A percentile compares a stretch with the other conserved stretches of the same genome.
Evolutionary conservation across 2,329 filamentous ascomycete species (phyloP).

Genomic region (Exophiala viscosa): DNA sequence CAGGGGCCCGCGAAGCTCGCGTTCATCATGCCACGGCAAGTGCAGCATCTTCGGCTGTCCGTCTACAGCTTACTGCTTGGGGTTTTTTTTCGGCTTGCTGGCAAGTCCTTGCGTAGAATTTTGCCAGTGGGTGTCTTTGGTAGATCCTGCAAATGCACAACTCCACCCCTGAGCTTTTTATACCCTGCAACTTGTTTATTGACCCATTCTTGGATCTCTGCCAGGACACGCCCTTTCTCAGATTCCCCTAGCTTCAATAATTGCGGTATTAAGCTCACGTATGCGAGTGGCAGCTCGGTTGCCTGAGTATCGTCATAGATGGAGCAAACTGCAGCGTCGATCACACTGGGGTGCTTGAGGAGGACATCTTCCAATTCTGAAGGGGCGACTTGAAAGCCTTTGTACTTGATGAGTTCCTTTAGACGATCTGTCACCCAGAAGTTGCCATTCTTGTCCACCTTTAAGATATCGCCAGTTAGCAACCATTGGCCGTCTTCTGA

Average conservation of each 20-base stretch:
- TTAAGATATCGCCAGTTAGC: too few relatives aligned
- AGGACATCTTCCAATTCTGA: conserved; percentile 48
- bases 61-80: too few relatives aligned
- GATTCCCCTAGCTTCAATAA: conserved; percentile 64
- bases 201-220: conserved; percentile 15
- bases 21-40: too few relatives aligned
- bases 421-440: too few relatives aligned
- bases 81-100: conserved; percentile 11
- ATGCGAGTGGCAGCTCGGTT: conserved; percentile 42
- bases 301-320: conserved; percentile 32
- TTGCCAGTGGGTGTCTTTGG: conserved; percentile 27
- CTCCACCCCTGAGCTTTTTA: conserved; percentile 19
- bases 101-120: conserved; percentile 24
- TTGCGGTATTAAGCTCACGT: conserved; percentile 56
- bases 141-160: conserved; percentile 16
- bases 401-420: conserved; percentile 45
- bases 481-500: too few relatives aligned
- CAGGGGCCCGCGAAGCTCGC: too few relatives aligned
- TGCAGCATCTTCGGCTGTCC: too few relatives aligned
- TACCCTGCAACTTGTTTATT: conserved; percentile 16
- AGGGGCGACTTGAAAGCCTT: conserved; percentile 45
- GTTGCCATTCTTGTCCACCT: too few relatives aligned
- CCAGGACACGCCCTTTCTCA: conserved; percentile 3
- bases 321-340: conserved; percentile 48
- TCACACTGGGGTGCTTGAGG: conserved; percentile 42